phyloP scores from a whole-genome alignment of 306 rosid genomes.

The Delonix regia region DNA sequence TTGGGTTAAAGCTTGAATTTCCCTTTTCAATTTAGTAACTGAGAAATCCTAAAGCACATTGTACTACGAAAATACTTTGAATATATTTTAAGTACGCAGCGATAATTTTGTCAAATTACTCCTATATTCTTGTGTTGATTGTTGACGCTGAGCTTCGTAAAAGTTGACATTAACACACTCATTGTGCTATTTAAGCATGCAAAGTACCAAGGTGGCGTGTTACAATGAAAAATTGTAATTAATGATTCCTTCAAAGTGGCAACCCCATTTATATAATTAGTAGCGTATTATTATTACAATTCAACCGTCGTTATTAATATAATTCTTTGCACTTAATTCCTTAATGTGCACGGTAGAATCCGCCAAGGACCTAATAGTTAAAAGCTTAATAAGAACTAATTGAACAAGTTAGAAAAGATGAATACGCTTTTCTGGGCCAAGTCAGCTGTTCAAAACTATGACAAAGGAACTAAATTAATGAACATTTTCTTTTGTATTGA shows the following conservation, averaged over 20 bases:
- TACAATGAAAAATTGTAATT: too few species aligned
- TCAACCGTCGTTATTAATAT: background rate
- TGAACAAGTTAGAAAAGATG: too few species aligned
- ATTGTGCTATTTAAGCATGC: background rate
- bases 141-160: background rate
- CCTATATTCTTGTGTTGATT: background rate
- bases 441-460: background rate
- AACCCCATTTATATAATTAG: too few species aligned
- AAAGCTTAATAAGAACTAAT: background rate
- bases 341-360: background rate
- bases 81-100: background rate
- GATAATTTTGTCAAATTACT: background rate
- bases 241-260: too few species aligned
- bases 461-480: background rate
- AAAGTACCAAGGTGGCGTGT: too few species aligned
- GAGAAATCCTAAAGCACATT: background rate
- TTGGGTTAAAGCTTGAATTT: background rate
- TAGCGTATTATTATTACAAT: too few species aligned
- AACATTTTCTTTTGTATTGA: constrained; percentile 34
- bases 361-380: background rate
- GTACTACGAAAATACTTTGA: background rate
- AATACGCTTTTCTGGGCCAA: background rate
- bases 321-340: background rate
- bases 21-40: background rate
- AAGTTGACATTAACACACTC: background rate